Base-by-base conservation (phyloP, 2,329 filamentous ascomycete species). In the Cladorrhinum sp. region DNA sequence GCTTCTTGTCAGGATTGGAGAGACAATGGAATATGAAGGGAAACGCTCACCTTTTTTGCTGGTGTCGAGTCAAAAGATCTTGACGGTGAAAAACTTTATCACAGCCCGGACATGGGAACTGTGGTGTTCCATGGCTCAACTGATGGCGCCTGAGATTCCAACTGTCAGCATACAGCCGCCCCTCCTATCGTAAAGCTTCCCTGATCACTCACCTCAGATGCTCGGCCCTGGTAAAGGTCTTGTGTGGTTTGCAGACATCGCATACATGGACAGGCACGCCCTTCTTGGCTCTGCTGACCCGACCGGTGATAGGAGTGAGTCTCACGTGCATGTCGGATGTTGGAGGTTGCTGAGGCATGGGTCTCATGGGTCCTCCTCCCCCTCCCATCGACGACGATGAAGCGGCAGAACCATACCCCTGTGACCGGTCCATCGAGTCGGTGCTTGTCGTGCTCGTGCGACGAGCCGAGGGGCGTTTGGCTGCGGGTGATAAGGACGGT, bases 201-300 rank as follows among this genome's bases (percentile, higher is more conserved):
- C 9, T 46, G 42, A 46, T 46, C 3, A 14, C 70, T 71, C 66
- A 86, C 84, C 83, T 82, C 48, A 87, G 73, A 72, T 87, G 85
- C 68, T 87, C 84, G 28, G 84, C 85, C 68, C 85, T 77, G 12
- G 84, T 86, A 64, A 87, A 87, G 1, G 82, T 86, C 84, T 84
- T 85, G 18, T 78, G 72, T 20, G 80, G 80, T 62, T 73, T 77
- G 65, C 82, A 85, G 58, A 75, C 72, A 5, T 84, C 78, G 64
- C 82, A 85, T 2, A 74, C 77, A 69, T 85, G 82, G 57, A 85
- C 82, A 16, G 80, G 80, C n/a, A 84, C 75, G 12, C 82, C 82
- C 70, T 85, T 85, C 75, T 82, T 84, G 51, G 82, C 82, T 64
- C 82, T 79, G 69, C 82, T 85, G 46, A 84, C 79, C 63, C 82